Base-by-base conservation (phyloP, 1,284 basidiomycete species). In the Ceratobasidium theobromae region DNA sequence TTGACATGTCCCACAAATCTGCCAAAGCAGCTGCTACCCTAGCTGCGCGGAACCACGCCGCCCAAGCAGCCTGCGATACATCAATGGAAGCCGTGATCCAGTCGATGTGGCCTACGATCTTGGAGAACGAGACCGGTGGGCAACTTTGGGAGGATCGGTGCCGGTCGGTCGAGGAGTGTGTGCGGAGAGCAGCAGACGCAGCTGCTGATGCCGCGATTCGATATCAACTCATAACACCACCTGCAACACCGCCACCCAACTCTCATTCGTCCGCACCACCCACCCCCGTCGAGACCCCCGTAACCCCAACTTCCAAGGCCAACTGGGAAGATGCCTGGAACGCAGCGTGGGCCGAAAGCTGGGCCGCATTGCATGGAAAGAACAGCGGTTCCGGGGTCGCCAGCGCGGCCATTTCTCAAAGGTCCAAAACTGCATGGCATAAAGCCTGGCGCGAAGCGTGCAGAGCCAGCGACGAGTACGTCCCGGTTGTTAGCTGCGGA, bases 1-100 rank as follows among this genome's bases (percentile, higher is more conserved):
- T 38, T 12, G 27, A 46, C 18, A 33, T 53, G 11, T 43, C 51
- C 28, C 4, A 53, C 1, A 40, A 41, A 6, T n/a, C 49, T 1
- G 49, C 41, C 9, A 11, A 53, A 23, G 21, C 28, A 27, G 49
- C 51, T 12, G 51, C 51, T 14, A 3, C 1, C 11, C 23, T 32
- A 2, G 51, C 51, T 5, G 51, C 62, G 4, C 40, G 38, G 14
- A 46, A 32, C n/a, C 48, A 65, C 45, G 62, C 62, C 4, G 32
- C 32, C 4, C 62, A 45, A 4, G 62, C 51, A 1, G 62, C 62
- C 12, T 40, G 51, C 14, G 62, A 65, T 14, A 51, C 62, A 8
- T 49, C 62, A 18, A 65, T 53, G 62, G 51, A 53, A n/a, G 51
- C 49, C 14, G 51, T 65, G 12, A 46, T 65, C 18, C 49, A 65